Percentiles rank a stretch among this genome's conserved stretches.
Evolutionary conservation across 139 green algal genomes (phyloP).

Genomic region (Nannochloris sp.): DNA sequence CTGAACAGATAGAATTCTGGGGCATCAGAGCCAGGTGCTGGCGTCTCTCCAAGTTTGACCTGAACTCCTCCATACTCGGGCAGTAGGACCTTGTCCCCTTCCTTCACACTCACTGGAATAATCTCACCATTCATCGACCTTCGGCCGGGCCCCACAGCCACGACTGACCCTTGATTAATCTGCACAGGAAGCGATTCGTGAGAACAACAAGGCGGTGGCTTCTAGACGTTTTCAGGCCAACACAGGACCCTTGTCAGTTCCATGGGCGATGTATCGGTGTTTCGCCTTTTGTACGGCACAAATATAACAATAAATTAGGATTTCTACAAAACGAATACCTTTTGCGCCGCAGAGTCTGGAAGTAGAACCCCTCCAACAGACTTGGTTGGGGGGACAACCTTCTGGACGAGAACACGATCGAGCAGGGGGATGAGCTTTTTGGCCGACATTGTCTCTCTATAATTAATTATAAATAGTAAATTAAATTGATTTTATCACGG

Average conservation of each 20-base stretch:
- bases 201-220: background rate
- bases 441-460: conserved; percentile 7
- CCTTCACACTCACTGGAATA: conserved; percentile 69
- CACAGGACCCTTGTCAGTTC: background rate
- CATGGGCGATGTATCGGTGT: background rate
- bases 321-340: conserved; percentile 8
- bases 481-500: background rate
- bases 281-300: background rate
- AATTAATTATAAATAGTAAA: background rate
- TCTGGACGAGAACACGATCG: conserved; percentile 84
- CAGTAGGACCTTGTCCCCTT: conserved; percentile 93
- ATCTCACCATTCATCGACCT: conserved; percentile 31
- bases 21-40: background rate
- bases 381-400: conserved; percentile 68
- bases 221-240: background rate
- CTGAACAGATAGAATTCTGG: conserved; percentile 18
- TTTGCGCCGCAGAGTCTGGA: conserved; percentile 65
- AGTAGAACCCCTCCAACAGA: conserved; percentile 82
- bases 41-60: conserved; percentile 77
- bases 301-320: background rate
- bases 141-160: conserved; percentile 84
- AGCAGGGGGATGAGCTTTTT: conserved; percentile 53
- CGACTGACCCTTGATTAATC: conserved; percentile 83
- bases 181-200: conserved; percentile 26
- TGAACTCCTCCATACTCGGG: conserved; percentile 88